These are phyloP conservation scores for Geosmithia putterillii DNA, from an alignment of 2,329 filamentous ascomycete species.

Conservation along the genomic window DNA sequence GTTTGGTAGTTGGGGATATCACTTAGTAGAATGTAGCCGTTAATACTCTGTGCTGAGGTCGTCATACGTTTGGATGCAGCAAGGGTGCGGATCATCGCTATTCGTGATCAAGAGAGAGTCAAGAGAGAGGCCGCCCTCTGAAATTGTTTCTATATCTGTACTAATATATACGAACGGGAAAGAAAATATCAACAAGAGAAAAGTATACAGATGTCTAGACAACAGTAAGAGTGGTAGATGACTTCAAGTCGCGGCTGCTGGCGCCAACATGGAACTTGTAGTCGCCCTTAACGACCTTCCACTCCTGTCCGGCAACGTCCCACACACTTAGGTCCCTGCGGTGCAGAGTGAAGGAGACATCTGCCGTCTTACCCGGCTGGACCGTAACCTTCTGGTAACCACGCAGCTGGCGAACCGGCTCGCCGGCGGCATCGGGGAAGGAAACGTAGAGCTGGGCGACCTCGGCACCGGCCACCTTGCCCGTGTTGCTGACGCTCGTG, in stretches of 20 bases:
- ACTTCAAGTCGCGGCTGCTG: constrained; percentile 34
- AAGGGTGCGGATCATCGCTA: too few relatives aligned
- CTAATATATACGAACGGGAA: too few relatives aligned
- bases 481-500: background rate
- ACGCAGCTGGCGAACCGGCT: constrained; percentile 34
- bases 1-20: too few relatives aligned
- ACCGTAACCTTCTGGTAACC: constrained; percentile 46
- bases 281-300: constrained; percentile 35
- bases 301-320: constrained; percentile 49
- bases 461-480: background rate
- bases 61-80: too few relatives aligned
- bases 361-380: constrained; percentile 32
- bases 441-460: background rate
- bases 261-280: constrained; percentile 32
- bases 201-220: too few relatives aligned
- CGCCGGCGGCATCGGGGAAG: constrained; percentile 5
- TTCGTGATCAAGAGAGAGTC: too few relatives aligned
- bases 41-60: too few relatives aligned
- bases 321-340: constrained; percentile 42
- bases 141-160: too few relatives aligned
- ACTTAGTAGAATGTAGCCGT: too few relatives aligned
- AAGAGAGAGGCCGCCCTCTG: too few relatives aligned
- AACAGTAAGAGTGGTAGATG: too few relatives aligned
- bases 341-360: background rate
- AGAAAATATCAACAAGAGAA: too few relatives aligned